Evolutionary conservation across 1,139 yeast species (phyloP), one percentile per base, ranked within the genome.

Genomic region (Pneumocystis jirovecii): DNA sequence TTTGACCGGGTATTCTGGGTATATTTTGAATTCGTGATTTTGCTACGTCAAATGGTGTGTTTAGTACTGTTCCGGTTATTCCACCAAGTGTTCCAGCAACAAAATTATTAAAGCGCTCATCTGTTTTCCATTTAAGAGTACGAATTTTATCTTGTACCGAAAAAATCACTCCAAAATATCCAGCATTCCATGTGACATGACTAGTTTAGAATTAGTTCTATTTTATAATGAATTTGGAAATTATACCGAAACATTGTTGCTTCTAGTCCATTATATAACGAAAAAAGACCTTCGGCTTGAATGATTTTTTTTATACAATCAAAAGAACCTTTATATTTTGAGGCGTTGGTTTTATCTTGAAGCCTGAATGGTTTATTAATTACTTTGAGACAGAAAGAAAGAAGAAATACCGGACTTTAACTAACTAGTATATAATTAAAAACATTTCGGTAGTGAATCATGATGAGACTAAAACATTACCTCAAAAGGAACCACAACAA

Each of bases 21-120:
- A 96, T 87, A 74, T 90, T 91, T 78, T 93, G 99, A 72, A 95
- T 89, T 80, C 98, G 85, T 40, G 96, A 89, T 80, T 95, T 95
- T 72, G 93, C 97, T 65, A 95, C 98, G 76, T 95, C 99, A 73
- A 91, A 90, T 60, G 99, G 98, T 56, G 97, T 95, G 79, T 93
- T 93, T 73, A 93, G 77, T 69, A 89, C 74, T 21, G 97, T 91
- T 80, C 98, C 98, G 70, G 89, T 83, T 64, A 96, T 90, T 76
- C 99, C 98, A 79, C 98, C 98, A 10, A 42, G 40, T 61, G 95
- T 80, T 77, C 99, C 98, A 69, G 96, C 89, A 68, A 89, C 80
- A 77, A 95, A 80, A 75, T 93, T 97, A 73, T 90, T 87, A 68
- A 85, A 77, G 66, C 95, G 87, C 79, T 89, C 85, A 73, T 88